Evolutionary conservation across 2,329 filamentous ascomycete genomes (phyloP).

Genomic region (Delphinella strobiligena): DNA sequence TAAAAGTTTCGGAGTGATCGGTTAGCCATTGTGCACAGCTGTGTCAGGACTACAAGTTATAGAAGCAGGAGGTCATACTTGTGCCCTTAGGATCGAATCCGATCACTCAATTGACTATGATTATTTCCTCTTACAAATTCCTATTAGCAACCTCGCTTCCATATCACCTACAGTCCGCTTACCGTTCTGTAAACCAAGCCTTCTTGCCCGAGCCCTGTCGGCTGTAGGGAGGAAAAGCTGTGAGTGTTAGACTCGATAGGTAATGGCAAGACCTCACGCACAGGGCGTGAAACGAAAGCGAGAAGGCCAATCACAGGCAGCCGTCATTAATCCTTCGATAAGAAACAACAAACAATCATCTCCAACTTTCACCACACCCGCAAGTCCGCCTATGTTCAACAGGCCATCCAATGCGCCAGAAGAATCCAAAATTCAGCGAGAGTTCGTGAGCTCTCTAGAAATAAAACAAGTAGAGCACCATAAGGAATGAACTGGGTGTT

Average conservation of each 20-base stretch:
- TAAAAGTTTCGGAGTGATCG: conserved; percentile 37
- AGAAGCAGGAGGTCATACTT: conserved; percentile 36
- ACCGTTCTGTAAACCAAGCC: conserved; percentile 44
- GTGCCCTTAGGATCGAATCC: conserved; percentile 41
- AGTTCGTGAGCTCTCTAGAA: conserved; percentile 34
- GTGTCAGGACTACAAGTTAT: conserved; percentile 45
- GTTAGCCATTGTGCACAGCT: conserved; percentile 50
- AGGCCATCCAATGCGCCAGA: conserved; percentile 14
- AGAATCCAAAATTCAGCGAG: conserved; percentile 29
- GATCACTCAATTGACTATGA: conserved; percentile 1
- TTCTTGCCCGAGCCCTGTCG: no score
- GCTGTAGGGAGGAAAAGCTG: no score
- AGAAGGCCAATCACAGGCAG: not conserved
- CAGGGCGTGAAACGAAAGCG: conserved; percentile 18
- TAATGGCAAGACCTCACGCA: not conserved
- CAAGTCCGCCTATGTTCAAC: not conserved
- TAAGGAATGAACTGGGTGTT: conserved; percentile 7
- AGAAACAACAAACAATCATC: not conserved
- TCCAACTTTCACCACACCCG: not conserved
- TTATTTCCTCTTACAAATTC: not conserved
- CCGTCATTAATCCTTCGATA: not conserved
- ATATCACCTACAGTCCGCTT: not conserved
- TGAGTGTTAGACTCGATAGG: conserved; percentile 27
- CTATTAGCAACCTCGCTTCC: not conserved
- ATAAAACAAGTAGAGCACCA: conserved; percentile 27